Percentiles rank a stretch among this genome's conserved stretches.
These are phyloP conservation scores for Parastagonospora avenae DNA, from an alignment of 2,329 filamentous ascomycete species.

Conservation along the genomic window DNA sequence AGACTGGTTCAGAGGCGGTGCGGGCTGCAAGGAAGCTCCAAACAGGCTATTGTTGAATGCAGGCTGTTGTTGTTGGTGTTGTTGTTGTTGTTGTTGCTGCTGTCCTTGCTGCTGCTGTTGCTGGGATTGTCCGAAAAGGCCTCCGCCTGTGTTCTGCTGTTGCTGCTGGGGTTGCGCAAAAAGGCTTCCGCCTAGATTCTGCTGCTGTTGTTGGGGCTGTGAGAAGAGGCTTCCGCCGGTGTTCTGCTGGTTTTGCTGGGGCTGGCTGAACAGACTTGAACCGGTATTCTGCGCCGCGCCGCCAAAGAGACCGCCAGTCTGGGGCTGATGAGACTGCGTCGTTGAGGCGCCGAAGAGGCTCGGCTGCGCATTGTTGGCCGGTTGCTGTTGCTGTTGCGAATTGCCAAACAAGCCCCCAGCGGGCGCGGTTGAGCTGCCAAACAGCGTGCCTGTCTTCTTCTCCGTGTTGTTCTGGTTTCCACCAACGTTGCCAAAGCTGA, in stretches of 20 bases:
- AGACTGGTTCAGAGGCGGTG: slow-evolving; percentile 32
- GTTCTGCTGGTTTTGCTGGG: slow-evolving; percentile 24
- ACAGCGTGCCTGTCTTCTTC: slow-evolving; percentile 45
- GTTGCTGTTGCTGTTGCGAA: slow-evolving; percentile 40
- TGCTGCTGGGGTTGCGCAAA: slow-evolving; percentile 32
- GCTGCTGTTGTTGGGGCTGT: slow-evolving; percentile 20
- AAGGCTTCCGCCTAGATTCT: slow-evolving; percentile 18
- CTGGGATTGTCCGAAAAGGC: slow-evolving; percentile 47
- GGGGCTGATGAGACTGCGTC: slow-evolving; percentile 1
- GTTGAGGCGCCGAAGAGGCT: slow-evolving; percentile 23
- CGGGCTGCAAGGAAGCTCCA: slow-evolving; percentile 38
- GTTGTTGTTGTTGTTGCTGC: slow-evolving; percentile 47
- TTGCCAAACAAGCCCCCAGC: slow-evolving; percentile 48
- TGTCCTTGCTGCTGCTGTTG: slow-evolving; percentile 45
- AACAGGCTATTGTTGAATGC: slow-evolving; percentile 49
- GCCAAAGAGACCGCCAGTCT: slow-evolving; percentile 13
- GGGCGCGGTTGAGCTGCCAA: slow-evolving; percentile 43
- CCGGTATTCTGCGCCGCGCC: slow-evolving; percentile 10
- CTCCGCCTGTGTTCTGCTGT: slow-evolving; percentile 48
- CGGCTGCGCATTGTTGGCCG: slow-evolving; percentile 41
- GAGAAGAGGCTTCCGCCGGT: slow-evolving; percentile 15
- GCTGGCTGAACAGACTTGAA: slow-evolving; percentile 24
- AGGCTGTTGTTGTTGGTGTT: slow-evolving; percentile 48
- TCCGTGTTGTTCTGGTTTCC: slow-evolving; percentile 21
- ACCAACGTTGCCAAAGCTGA: slow-evolving; percentile 34